Evolutionary conservation across 352 stramenopile species (phyloP).

Genomic region (Aphanomyces invadans): DNA sequence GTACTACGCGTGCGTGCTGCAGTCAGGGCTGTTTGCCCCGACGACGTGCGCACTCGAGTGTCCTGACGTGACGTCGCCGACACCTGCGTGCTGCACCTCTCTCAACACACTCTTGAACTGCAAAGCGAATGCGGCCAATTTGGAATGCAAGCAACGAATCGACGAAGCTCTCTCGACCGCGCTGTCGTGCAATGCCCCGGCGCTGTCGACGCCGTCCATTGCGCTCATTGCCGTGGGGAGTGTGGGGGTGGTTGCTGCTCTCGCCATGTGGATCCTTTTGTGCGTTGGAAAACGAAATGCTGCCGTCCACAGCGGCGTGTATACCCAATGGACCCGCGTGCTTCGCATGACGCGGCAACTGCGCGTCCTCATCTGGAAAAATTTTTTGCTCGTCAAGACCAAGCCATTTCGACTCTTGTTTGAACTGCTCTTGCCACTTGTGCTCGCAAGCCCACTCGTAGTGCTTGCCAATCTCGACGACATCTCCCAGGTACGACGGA

Average conservation of each 20-base stretch:
- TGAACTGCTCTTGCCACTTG: slow-evolving; percentile 47
- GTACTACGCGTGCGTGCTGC: slow-evolving; percentile 9
- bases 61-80: neutral
- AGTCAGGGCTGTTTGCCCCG: neutral
- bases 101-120: neutral
- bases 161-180: neutral
- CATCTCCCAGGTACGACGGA: slow-evolving; percentile 20
- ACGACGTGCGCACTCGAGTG: neutral
- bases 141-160: neutral
- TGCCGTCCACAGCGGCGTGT: neutral
- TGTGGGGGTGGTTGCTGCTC: neutral
- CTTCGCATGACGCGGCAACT: slow-evolving; percentile 41
- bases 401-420: slow-evolving; percentile 47
- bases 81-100: neutral
- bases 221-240: neutral
- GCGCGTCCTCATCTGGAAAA: slow-evolving; percentile 68
- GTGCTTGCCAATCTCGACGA: slow-evolving; percentile 56
- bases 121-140: neutral
- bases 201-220: neutral
- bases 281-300: neutral
- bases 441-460: slow-evolving; percentile 43
- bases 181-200: neutral
- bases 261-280: neutral
- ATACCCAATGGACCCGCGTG: neutral
- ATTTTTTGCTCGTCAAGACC: slow-evolving; percentile 40